Evolutionary conservation across 306 rosid species (phyloP).

Genomic region (Mimosa pudica): DNA sequence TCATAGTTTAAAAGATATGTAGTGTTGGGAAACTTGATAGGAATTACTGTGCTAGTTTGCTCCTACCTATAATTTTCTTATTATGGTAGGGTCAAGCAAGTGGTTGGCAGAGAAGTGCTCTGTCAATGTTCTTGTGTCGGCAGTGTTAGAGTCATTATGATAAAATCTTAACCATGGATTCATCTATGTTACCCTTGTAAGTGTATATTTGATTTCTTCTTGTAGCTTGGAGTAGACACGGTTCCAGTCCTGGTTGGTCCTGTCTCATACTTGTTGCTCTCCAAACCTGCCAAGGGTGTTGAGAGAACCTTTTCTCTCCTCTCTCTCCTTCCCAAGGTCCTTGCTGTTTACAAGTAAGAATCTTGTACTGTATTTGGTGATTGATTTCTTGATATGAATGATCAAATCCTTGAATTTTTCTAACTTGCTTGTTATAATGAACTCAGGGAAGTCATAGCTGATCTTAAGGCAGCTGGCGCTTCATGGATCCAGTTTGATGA

Average conservation of each 20-base stretch:
- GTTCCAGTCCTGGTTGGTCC: conserved; percentile 84
- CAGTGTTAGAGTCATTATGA: conserved; percentile 17
- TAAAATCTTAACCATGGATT: background rate
- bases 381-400: conserved; percentile 11
- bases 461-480: conserved; percentile 90
- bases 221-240: conserved; percentile 89
- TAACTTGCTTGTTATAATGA: conserved; percentile 32
- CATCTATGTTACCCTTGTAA: background rate
- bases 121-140: conserved; percentile 10
- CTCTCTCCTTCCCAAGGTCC: conserved; percentile 70
- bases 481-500: conserved; percentile 89
- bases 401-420: conserved; percentile 13
- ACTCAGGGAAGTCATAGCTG: conserved; percentile 77
- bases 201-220: conserved; percentile 28
- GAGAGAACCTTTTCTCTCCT: conserved; percentile 66
- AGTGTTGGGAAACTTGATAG: background rate
- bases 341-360: conserved; percentile 74
- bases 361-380: background rate
- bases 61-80: background rate
- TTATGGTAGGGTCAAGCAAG: background rate
- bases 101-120: conserved; percentile 1
- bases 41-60: background rate
- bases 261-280: conserved; percentile 79
- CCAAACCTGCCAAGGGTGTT: conserved; percentile 87
- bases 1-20: background rate